Conservation (phyloP, 78 protist species). For the slime mould (Dictyostelium discoideum) region DNA sequence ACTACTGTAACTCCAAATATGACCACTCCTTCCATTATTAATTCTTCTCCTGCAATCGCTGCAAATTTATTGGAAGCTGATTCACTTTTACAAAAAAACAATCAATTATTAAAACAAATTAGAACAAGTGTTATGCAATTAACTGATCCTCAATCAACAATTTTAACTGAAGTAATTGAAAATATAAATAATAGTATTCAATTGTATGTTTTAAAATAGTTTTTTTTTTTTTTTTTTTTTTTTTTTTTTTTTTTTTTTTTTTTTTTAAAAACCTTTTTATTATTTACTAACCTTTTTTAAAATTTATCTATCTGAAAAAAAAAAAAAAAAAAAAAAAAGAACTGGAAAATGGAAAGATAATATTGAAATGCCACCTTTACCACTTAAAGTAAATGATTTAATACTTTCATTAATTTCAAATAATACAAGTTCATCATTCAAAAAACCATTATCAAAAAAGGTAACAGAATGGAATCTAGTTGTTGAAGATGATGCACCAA, state of each 20-base stretch:
- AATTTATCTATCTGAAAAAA: too few relatives aligned
- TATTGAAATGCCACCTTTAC: constrained; percentile 71
- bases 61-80: constrained; percentile 11
- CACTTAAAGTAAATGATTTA: constrained; percentile 66
- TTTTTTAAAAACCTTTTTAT: not conserved
- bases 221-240: too few relatives aligned
- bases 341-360: not conserved
- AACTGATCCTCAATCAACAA: not conserved
- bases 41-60: not conserved
- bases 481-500: not conserved
- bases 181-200: constrained; percentile 24
- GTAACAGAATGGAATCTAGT: constrained; percentile 9
- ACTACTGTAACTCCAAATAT: not conserved
- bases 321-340: not conserved
- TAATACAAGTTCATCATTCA: not conserved
- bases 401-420: not conserved
- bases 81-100: constrained; percentile 12
- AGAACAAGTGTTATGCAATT: not conserved
- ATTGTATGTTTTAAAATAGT: not conserved
- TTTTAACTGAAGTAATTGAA: constrained; percentile 6
- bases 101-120: constrained; percentile 29
- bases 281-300: not conserved
- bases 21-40: not conserved
- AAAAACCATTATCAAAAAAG: constrained; percentile 14
- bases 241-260: too few relatives aligned